These are phyloP conservation scores for Puccinia horiana DNA, from an alignment of 1,284 basidiomycete species.

Conservation along the genomic window DNA sequence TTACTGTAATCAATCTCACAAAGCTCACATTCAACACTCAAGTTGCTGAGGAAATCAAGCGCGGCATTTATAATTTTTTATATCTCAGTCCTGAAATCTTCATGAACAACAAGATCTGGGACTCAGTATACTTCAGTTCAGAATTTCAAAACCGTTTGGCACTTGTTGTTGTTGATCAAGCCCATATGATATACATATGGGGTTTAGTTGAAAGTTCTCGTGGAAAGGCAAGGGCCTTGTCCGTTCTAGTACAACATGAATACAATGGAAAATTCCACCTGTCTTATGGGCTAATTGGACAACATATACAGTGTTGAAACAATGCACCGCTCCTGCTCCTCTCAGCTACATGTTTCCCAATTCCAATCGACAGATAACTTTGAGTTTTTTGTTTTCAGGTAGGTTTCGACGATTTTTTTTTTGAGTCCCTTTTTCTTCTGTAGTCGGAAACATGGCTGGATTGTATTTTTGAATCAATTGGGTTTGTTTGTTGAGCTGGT, in stretches of 20 bases:
- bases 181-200: no score
- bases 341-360: background rate
- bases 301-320: background rate
- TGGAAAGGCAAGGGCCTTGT: no score
- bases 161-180: conserved; percentile 12
- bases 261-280: background rate
- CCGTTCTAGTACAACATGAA: background rate
- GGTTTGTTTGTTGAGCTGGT: no score
- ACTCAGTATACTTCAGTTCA: conserved; percentile 5
- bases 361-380: no score
- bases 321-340: background rate
- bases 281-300: background rate
- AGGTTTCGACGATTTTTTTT: no score
- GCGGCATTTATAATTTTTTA: background rate
- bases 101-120: conserved; percentile 1
- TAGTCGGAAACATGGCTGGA: no score
- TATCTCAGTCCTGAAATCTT: conserved; percentile 22
- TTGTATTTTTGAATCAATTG: no score
- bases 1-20: background rate
- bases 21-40: background rate
- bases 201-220: no score
- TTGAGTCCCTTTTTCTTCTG: no score
- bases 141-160: conserved; percentile 6
- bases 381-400: no score
- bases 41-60: background rate